phyloP scores from a whole-genome alignment of 2,329 filamentous ascomycete species.

The Lachnellula arida region DNA sequence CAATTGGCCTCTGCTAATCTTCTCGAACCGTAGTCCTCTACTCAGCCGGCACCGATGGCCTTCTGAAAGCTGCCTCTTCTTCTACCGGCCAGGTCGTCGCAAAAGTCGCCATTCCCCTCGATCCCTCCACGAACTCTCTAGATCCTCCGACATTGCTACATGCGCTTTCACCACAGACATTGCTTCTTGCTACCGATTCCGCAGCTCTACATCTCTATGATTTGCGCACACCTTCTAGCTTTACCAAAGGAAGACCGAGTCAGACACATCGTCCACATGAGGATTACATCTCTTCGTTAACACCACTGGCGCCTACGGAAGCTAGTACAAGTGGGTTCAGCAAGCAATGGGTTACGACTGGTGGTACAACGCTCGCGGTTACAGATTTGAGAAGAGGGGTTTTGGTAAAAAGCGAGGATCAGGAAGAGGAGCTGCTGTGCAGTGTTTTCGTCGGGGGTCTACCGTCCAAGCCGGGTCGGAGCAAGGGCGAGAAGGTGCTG shows the following conservation, averaged over 20 bases:
- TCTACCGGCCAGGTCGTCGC: constrained; percentile 64
- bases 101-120: constrained; percentile 71
- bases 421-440: constrained; percentile 88
- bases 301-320: constrained; percentile 72
- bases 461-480: constrained; percentile 54
- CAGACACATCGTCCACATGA: constrained; percentile 84
- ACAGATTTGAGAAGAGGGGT: constrained; percentile 86
- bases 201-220: constrained; percentile 86
- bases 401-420: constrained; percentile 84
- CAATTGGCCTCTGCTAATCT: constrained; percentile 5
- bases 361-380: constrained; percentile 83
- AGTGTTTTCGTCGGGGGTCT: constrained; percentile 74
- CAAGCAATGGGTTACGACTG: constrained; percentile 93
- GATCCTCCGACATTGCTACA: constrained; percentile 81
- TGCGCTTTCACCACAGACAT: constrained; percentile 77
- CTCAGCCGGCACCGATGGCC: constrained; percentile 57
- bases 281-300: constrained; percentile 87
- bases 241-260: constrained; percentile 58
- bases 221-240: constrained; percentile 56
- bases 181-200: constrained; percentile 87
- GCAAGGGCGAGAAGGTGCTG: constrained; percentile 69
- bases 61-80: constrained; percentile 55
- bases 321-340: constrained; percentile 83
- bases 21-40: constrained; percentile 42
- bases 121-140: constrained; percentile 34